phyloP scores from a whole-genome alignment of 2,329 filamentous ascomycete species.

The Dactylella cylindrospora region DNA sequence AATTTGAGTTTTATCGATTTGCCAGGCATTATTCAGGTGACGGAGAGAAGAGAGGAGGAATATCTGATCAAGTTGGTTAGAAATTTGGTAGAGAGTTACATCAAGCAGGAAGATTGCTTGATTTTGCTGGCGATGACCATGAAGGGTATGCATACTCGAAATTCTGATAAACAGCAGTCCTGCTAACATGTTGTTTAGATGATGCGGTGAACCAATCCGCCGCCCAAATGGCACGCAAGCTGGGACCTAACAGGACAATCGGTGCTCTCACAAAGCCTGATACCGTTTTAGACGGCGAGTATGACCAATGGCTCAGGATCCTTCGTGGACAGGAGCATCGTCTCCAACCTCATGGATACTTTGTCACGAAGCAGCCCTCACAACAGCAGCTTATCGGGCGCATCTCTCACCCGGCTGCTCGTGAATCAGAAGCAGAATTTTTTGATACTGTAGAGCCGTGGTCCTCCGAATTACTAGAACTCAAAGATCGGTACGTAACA shows the following conservation, averaged over 20 bases:
- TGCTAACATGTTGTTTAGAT: constrained; percentile 40
- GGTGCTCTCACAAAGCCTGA: constrained; percentile 49
- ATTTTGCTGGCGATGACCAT: constrained; percentile 49
- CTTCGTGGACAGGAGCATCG: constrained; percentile 47
- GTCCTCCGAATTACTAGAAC: constrained; percentile 45
- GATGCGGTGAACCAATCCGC: constrained; percentile 49
- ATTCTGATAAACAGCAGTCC: not conserved
- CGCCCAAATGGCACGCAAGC: constrained; percentile 46
- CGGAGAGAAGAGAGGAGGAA: constrained; percentile 47
- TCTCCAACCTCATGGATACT: constrained; percentile 47
- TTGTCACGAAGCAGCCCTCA: constrained; percentile 48
- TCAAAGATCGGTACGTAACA: constrained; percentile 46
- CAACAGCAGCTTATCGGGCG: constrained; percentile 46
- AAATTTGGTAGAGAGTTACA: constrained; percentile 47
- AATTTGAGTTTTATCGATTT: constrained; percentile 49
- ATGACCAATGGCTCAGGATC: constrained; percentile 48
- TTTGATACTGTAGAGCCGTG: constrained; percentile 47
- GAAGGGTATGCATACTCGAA: constrained; percentile 44
- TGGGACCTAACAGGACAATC: constrained; percentile 47
- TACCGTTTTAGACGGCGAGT: constrained; percentile 46
- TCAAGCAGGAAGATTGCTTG: constrained; percentile 47
- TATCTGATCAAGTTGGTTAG: constrained; percentile 48
- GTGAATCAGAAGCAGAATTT: constrained; percentile 46
- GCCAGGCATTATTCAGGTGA: constrained; percentile 48
- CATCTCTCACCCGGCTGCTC: constrained; percentile 45